Base-by-base conservation (phyloP, 768 basidiomycete genomes). In the Punctularia strigosozonata region DNA sequence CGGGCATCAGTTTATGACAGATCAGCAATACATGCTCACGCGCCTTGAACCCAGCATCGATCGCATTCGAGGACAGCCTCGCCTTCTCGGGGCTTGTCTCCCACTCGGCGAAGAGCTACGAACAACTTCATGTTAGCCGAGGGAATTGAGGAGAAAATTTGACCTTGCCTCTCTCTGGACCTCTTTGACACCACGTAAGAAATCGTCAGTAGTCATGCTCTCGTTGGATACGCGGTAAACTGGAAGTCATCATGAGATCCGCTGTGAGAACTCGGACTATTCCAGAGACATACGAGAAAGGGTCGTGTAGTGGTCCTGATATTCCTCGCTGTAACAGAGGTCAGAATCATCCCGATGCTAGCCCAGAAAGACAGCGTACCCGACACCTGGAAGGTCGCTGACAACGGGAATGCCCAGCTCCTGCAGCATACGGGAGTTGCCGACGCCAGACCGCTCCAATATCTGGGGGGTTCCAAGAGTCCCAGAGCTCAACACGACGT, bases 31-130 rank as follows among this genome's bases (percentile, higher is more conserved):
- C 36, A 20, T 26, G 32, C 51, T 26, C 21, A 69, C n/a, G n/a
- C n/a, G n/a, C 73, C 71, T 79, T 80, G 67, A 80, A 80, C 24
- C 80, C 80, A 32, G 80, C 80, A 57, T 83, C 80, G 52, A 83
- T 80, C 25, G 66, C 69, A 52, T 81, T 83, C 18, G 78, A 80
- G 1, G 80, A 69, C 25, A 83, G 61, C 20, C 77, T 64, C 1
- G 77, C 76, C 58, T 75, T 78, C 60, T 80, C 72, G 5, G 77
- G 77, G 46, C 71, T 75, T 21, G 62, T 56, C 52, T 79, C 76
- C 77, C 77, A 80, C 53, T 79, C 75, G 7, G 60, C 49, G 60
- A 77, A 78, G 25, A 77, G 49, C 69, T 71, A 20, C 31, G 2
- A 39, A 18, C 26, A 20, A 24, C 5, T 28, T 23, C 8, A 22